Base-by-base conservation (phyloP, 2,329 filamentous ascomycete genomes). In the Talaromyces atroroseus region DNA sequence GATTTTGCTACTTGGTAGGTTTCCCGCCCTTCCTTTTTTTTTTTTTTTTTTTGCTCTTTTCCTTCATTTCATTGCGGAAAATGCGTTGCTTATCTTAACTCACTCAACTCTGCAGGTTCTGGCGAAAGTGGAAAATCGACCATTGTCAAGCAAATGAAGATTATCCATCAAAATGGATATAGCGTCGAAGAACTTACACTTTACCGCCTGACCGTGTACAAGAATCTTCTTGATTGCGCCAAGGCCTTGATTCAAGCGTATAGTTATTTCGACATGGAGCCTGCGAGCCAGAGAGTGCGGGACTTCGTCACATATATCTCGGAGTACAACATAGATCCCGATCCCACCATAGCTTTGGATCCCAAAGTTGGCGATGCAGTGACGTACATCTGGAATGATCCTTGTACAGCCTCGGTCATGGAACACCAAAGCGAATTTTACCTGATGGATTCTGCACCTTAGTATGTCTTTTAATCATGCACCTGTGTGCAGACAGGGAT, bases 71-170 rank as follows among this genome's bases (percentile, higher is more conserved):
- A 16, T 36, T 23, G 56, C 16, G 23, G 29, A 16, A 10, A 12
- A 44, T 23, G 18, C 2, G 54, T 40, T 52, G 40, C 60, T 63
- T 47, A 38, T 38, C 23, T 26, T 45, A 52, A 58, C 59, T 53
- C n/a, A n/a, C n/a, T n/a, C n/a, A n/a, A n/a, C 40, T 50, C 51
- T 59, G 49, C 71, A 96, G 94, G 94, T 63, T 97, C 94, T 63
- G 94, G 94, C 63, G 94, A 99, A 78, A 97, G 92, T 75, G 94
- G 94, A 64, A 99, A 99, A 77, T 97, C 94, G 58, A 99, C 94
- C 10, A 97, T 99, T 67, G 94, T 99, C 65, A 99, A 99, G 76
- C 94, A 99, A 80, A 99, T 99, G 94, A 99, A 97, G 77, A 99
- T 99, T 66, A 97, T 99, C 69, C 94, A 99, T 70, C 88, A 97